Conservation (phyloP, 139 green algal genomes). For the Closterium sp. region DNA sequence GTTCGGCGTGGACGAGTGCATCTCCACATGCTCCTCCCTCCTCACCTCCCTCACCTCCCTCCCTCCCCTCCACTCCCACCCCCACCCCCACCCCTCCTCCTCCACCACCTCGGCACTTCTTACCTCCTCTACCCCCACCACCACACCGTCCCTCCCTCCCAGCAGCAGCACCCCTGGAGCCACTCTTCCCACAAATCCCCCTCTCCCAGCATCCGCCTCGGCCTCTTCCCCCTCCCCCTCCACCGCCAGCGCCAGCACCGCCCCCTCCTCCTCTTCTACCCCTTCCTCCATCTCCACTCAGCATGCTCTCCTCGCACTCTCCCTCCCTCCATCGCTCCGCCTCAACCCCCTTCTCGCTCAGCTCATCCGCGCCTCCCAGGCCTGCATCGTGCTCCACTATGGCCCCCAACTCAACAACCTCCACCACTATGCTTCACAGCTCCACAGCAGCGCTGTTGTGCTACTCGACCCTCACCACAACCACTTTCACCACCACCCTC, state of each 20-base stretch:
- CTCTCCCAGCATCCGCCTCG: background rate
- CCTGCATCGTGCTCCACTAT: slow-evolving; percentile 6
- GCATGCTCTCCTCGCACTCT: background rate
- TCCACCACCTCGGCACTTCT: background rate
- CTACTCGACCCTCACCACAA: background rate
- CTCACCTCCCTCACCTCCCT: background rate
- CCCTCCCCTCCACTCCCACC: background rate
- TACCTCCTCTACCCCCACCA: background rate
- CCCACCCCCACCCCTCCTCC: background rate
- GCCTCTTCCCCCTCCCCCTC: background rate
- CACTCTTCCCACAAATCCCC: too few relatives aligned
- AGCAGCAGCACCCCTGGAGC: background rate
- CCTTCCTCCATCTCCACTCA: background rate
- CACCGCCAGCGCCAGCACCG: too few relatives aligned
- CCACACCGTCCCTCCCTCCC: background rate
- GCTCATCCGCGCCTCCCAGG: background rate
- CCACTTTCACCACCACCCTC: background rate
- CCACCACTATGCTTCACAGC: too few relatives aligned
- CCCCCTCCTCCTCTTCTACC: too few relatives aligned
- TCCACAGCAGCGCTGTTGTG: too few relatives aligned
- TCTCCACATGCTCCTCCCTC: background rate
- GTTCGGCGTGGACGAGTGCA: slow-evolving; percentile 7
- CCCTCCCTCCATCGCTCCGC: background rate
- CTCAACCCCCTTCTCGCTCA: background rate
- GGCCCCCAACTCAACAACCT: background rate